Evolutionary conservation across 1,139 yeast species (phyloP), one percentile per base, ranked within the genome.

Genomic region (Saccharomyces hybrid): DNA sequence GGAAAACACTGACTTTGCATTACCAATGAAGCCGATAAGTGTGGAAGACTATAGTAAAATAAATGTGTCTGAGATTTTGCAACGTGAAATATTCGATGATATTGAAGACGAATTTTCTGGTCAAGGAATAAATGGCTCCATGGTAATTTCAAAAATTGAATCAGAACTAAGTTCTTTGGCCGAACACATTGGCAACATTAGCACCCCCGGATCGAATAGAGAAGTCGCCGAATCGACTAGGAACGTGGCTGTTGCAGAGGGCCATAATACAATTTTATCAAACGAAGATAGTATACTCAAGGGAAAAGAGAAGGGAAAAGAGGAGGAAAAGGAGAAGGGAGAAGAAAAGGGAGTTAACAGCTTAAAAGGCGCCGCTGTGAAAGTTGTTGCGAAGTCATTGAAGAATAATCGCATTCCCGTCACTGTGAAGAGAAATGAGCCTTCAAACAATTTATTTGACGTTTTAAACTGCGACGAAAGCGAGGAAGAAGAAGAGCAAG

Each of bases 21-120:
- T 85, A 13, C 69, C 73, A 11, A 69, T 71, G 11, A 62, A 66
- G 51, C 70, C 73, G 2, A 60, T 63, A 1, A 62, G 63, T n/a
- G 96, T 88, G 70, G 93, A 93, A 13, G 70, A 76, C 11, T 55
- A 60, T 66, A 78, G 78, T 63, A 82, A 87, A 7, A 84, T 81
- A 54, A 78, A 81, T 51, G 79, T 83, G 5, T 62, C 67, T 8
- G 66, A 68, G 11, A 60, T 61, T 46, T 20, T 38, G 9, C 44
- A 20, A 9, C 11, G 16, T 7, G 44, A 16, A 20, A 16, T 38
- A 16, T 20, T 38, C 25, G 44, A 38, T 11, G 25, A 38, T 38
- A 16, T 38, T 5, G 44, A 38, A 38, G 20, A 38, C 28, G 50
- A 20, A 9, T 41, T 27, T 14, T 26, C 44, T 20, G 44, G 7